Evolutionary conservation across 257 asterid genomes (phyloP).

Genomic region (Orobanche coerulescens): DNA sequence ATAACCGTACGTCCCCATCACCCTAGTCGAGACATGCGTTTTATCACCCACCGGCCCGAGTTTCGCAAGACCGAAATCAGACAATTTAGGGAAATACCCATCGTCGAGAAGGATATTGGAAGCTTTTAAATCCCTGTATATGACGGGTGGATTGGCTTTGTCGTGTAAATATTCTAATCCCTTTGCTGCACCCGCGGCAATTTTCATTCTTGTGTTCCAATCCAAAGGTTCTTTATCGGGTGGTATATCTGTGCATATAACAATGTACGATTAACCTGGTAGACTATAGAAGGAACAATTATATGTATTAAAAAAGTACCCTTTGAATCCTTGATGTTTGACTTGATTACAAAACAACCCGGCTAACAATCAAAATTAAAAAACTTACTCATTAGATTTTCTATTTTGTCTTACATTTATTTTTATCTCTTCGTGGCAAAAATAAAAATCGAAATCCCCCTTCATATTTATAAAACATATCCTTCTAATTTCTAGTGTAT

Average conservation of each 20-base stretch:
- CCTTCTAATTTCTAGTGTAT: too few relatives aligned
- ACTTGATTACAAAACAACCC: too few relatives aligned
- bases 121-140: slow-evolving; percentile 81
- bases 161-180: slow-evolving; percentile 55
- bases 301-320: neutral
- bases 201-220: slow-evolving; percentile 57
- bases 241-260: slow-evolving; percentile 63
- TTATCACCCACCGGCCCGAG: slow-evolving; percentile 97
- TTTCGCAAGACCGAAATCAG: slow-evolving; percentile 97
- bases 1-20: slow-evolving; percentile 97
- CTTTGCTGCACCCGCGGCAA: slow-evolving; percentile 63
- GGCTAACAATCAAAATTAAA: too few relatives aligned
- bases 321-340: too few relatives aligned
- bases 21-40: slow-evolving; percentile 96
- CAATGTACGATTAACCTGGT: neutral
- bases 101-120: slow-evolving; percentile 94
- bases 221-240: slow-evolving; percentile 66
- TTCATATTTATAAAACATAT: too few relatives aligned
- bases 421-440: too few relatives aligned
- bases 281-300: neutral
- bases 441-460: too few relatives aligned
- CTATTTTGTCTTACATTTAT: too few relatives aligned
- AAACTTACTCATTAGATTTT: too few relatives aligned
- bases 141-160: slow-evolving; percentile 59
- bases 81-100: slow-evolving; percentile 77